These are phyloP conservation scores for Kluyveromyces lactis DNA, from an alignment of 805 yeast genomes.

Conservation along the genomic window DNA sequence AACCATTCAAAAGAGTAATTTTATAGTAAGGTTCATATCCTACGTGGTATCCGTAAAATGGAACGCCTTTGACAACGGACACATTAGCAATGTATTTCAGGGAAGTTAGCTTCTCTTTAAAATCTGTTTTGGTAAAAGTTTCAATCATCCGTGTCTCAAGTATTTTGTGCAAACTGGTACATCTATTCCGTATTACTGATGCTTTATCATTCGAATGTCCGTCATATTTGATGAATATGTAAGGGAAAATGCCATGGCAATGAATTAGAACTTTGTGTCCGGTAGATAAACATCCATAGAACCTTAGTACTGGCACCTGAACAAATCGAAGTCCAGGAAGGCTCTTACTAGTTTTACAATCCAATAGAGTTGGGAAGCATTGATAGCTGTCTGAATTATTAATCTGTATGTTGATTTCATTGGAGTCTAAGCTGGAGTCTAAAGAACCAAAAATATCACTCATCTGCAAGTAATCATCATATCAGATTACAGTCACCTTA, in stretches of 20 bases:
- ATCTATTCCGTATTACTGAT: conserved; percentile 24
- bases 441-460: not conserved
- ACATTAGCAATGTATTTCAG: conserved; percentile 48
- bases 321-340: conserved; percentile 28
- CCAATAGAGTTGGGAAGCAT: conserved; percentile 45
- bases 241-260: conserved; percentile 80
- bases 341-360: conserved; percentile 32
- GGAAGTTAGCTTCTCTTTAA: conserved; percentile 2
- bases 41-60: conserved; percentile 76
- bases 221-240: conserved; percentile 57
- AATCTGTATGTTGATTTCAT: conserved; percentile 41
- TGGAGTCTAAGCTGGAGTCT: conserved; percentile 9
- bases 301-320: conserved; percentile 66
- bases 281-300: conserved; percentile 62
- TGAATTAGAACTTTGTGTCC: conserved; percentile 60
- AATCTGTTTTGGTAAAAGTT: conserved; percentile 30
- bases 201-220: conserved; percentile 30
- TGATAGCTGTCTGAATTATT: conserved; percentile 62
- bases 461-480: not conserved
- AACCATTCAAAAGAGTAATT: conserved; percentile 58
- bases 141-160: conserved; percentile 37
- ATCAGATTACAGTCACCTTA: not conserved
- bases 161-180: conserved; percentile 33
- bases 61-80: conserved; percentile 60
- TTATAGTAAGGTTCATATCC: conserved; percentile 62